phyloP scores from a whole-genome alignment of 176 grass and related monocot genomes.

The Oryza punctata region DNA sequence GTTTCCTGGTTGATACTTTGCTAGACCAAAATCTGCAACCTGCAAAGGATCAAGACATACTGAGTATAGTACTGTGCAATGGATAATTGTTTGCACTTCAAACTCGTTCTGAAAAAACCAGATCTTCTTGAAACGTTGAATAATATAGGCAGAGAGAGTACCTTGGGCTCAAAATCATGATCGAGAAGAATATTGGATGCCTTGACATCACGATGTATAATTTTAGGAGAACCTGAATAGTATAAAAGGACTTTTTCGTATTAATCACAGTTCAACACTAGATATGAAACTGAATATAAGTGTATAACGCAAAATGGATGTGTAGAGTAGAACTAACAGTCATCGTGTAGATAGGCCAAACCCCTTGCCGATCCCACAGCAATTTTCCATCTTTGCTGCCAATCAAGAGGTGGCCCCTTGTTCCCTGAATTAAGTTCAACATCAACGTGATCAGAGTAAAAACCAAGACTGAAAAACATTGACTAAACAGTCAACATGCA shows the following conservation, averaged over 20 bases:
- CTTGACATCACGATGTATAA: slow-evolving; percentile 70
- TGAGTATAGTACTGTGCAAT: not conserved
- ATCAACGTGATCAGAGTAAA: not conserved
- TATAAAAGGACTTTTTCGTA: not conserved
- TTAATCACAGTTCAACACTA: not conserved
- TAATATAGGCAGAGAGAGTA: too few species aligned
- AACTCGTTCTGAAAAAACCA: not conserved
- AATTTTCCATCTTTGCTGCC: slow-evolving; percentile 50
- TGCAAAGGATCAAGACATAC: not conserved
- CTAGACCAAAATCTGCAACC: slow-evolving; percentile 71
- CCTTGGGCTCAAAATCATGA: slow-evolving; percentile 57
- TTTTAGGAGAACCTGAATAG: slow-evolving; percentile 53
- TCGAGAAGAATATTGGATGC: slow-evolving; percentile 65
- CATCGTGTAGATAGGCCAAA: slow-evolving; percentile 61
- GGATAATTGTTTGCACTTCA: not conserved
- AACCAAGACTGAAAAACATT: not conserved
- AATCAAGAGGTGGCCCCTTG: slow-evolving; percentile 33
- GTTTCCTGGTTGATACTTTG: slow-evolving; percentile 51
- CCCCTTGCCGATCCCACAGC: slow-evolving; percentile 55
- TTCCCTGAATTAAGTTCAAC: slow-evolving; percentile 21
- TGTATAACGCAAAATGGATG: not conserved
- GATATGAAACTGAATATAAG: not conserved
- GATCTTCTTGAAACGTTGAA: not conserved
- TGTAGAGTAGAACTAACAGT: slow-evolving; percentile 40
- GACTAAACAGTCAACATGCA: not conserved